Evolutionary conservation across 1,139 yeast species (phyloP), one percentile per base, ranked within the genome.

Genomic region (Geotrichum australiense): DNA sequence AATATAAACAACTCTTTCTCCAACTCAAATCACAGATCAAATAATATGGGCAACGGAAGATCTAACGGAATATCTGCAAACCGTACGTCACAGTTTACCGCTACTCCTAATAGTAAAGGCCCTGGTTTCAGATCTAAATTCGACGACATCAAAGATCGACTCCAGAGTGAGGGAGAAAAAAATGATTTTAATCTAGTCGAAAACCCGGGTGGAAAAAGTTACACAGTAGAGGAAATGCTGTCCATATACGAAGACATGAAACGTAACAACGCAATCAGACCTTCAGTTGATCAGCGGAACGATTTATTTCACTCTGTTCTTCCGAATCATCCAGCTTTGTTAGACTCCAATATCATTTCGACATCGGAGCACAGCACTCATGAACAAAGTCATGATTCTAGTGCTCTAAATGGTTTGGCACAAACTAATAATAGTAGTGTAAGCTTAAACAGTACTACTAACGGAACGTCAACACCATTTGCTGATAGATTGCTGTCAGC

Each of bases 171-270:
- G 5, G 31, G 36, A 18, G 39, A 43, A 7, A 37, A 27, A 12
- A 10, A 12, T 16, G 39, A 31, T 2, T 7, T 31, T 16, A 41
- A 40, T 14, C 14, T 21, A 25, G 40, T 39, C 11, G 41, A 41
- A 14, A 52, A 53, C 30, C 42, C 43, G 1, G 51, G 52, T n/a
- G 62, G 65, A 15, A 47, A 50, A 28, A 53, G 48, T 37, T 78
- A 78, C 51, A 55, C 73, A 11, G 64, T 76, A 58, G 69, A 71
- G 26, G 77, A 78, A 49, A 71, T 78, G 50, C 67, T 78, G 47
- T 64, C 68, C 28, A 71, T 77, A 15, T 78, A 78, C 73, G 60
- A 65, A 25, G 63, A 67, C 28, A 66, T 74, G 60, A 67, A 72
- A 57, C 50, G 51, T 14, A 50, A 53, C 38, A 53, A 58, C 16